Base-by-base conservation (phyloP, 2,329 filamentous ascomycete genomes). In the Sarocladium brachiariae region DNA sequence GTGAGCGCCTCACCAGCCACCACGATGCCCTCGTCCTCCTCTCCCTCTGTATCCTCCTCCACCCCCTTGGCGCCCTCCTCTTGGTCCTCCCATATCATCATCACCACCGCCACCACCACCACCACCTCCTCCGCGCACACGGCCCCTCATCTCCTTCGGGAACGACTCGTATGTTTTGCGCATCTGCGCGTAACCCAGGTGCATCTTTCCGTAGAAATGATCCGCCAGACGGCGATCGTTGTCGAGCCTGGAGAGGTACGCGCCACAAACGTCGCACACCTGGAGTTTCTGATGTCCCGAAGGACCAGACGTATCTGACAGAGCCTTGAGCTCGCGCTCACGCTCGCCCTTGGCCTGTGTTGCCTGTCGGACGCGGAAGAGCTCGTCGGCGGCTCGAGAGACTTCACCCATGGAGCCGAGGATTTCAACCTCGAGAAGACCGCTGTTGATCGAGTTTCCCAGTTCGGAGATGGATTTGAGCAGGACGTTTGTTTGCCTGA, bases 201-300 rank as follows among this genome's bases (percentile, higher is more conserved):
- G 93, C 93, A 99, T 99, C 76, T 99, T 99, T 19, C 93, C 93
- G 68, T 96, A 97, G 65, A 99, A 99, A 67, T 99, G 93, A 65
- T 99, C 93, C 18, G 93, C 93, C 63, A 99, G 68, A 25, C 93
- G 80, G 31, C 93, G 81, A 66, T 99, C 93, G 64, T 99, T 99
- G 65, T 99, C 93, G 27, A 99, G 78, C 19, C 93, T 75, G 55
- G 84, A 90, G 33, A 99, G 78, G 66, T 97, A 99, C 5, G 93
- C 93, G 55, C 93, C 93, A 67, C 93, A 99, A 1, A 97, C 93
- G 69, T 99, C 93, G 76, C 93, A 99, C 43, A 99, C 93, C 67
- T 99, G 93, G 35, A 99, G 76, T 68, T 99, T 99, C 73, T 99
- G 93, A 68, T 99, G 93, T 16, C 93, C 93, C 0, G 84, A 90